Conservation (phyloP, 148 eudicot species). For the Rhododendron simsii region DNA sequence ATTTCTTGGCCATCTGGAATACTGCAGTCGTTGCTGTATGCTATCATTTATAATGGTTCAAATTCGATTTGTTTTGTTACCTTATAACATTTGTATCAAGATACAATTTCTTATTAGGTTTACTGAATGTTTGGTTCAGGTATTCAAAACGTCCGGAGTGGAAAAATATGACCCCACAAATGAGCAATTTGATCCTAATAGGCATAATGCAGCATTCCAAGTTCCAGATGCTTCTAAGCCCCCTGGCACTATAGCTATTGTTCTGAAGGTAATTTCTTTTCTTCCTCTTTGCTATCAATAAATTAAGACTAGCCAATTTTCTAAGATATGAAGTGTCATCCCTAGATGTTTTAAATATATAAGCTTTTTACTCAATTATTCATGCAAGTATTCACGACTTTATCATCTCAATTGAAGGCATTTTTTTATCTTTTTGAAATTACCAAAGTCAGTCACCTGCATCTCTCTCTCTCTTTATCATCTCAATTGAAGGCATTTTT, state of each 20-base stretch:
- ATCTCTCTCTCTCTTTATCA: background rate
- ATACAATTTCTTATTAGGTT: background rate
- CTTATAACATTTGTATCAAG: background rate
- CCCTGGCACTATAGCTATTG: conserved; percentile 74
- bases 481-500: background rate
- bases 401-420: background rate
- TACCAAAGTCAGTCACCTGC: background rate
- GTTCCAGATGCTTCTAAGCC: conserved; percentile 84
- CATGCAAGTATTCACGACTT: background rate
- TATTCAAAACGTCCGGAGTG: conserved; percentile 70
- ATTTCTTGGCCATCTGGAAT: background rate
- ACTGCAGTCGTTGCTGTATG: background rate
- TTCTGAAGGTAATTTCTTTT: conserved; percentile 61
- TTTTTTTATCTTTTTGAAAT: background rate
- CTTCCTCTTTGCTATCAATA: background rate
- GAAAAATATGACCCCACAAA: conserved; percentile 73
- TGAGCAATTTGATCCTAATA: conserved; percentile 90
- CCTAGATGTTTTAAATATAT: background rate
- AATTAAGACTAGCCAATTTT: background rate
- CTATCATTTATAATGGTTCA: background rate
- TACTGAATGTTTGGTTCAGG: conserved; percentile 34
- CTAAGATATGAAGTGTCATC: background rate
- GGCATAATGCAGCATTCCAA: conserved; percentile 91
- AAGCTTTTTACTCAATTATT: background rate
- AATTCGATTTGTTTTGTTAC: background rate